Conservation (phyloP, 1,139 yeast species). For the Yamadazyma conglobata region DNA sequence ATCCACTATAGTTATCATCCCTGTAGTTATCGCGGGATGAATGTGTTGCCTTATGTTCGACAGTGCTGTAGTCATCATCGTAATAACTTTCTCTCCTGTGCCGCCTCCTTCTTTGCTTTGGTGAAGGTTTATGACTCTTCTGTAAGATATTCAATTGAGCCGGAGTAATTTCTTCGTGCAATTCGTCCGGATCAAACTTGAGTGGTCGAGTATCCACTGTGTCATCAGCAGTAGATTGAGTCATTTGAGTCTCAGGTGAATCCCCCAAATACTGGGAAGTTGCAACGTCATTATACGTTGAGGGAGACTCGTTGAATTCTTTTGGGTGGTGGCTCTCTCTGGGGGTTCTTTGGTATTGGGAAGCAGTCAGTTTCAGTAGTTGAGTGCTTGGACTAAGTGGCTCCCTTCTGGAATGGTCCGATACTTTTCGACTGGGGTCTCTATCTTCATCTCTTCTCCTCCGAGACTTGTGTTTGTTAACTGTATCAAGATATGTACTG, state of each 20-base stretch:
- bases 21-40: conserved; percentile 2
- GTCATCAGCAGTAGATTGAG: conserved; percentile 6
- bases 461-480: conserved; percentile 11
- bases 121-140: conserved; percentile 10
- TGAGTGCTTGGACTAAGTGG: conserved; percentile 1
- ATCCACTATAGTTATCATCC: conserved; percentile 4
- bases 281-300: conserved; percentile 2
- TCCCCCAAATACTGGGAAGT: conserved; percentile 4
- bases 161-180: conserved; percentile 34
- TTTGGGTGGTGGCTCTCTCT: too few relatives aligned
- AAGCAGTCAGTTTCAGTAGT: neutral
- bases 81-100: conserved; percentile 9
- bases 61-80: conserved; percentile 1
- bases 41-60: neutral
- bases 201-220: conserved; percentile 10
- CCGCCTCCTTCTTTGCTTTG: conserved; percentile 7
- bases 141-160: conserved; percentile 32
- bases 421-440: neutral
- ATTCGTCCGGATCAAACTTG: conserved; percentile 26
- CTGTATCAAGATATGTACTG: conserved; percentile 21
- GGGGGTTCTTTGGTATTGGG: neutral
- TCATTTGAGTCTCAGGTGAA: conserved; percentile 12
- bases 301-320: neutral
- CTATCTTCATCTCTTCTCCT: conserved; percentile 1
- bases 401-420: conserved; percentile 4